Base-by-base conservation (phyloP, 2,329 filamentous ascomycete species). In the Botrytis fragariae region DNA sequence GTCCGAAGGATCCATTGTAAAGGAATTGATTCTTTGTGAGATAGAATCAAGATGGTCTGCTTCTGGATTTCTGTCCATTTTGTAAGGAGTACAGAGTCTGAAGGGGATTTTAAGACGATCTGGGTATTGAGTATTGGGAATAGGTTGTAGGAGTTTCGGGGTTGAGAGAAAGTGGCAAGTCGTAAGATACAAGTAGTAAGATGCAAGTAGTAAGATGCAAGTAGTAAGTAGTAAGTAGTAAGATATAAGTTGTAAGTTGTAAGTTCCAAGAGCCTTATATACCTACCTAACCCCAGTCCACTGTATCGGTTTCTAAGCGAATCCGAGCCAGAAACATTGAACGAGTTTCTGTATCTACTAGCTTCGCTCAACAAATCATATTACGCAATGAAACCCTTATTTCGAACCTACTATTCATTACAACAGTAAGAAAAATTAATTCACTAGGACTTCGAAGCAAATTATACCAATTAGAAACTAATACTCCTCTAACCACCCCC, bases 361-460 rank as follows among this genome's bases (percentile, higher is more conserved):
- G 48, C 5, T 0, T 51, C 5, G 5, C 4, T 14, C 10, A n/a
- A 51, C 20, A n/a, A 6, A 51, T 14, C 48, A n/a, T 4, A 14
- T 51, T n/a, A 0, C 1, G 14, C 10, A 14, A 3, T n/a, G 10
- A n/a, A 51, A n/a, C 1, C 1, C 1, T 6, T 10, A 51, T n/a
- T n/a, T 22, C 48, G 0, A n/a, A n/a, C 22, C 48, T 51, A 14
- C 14, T 1, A 14, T 51, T 51, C 48, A n/a, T n/a, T 14, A 51
- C 0, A 3, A n/a, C 7, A 51, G 22, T 14, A 0, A 6, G 1
- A 1, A n/a, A 48, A 51, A 6, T 6, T 25, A 14, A 51, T 14
- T 51, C 9, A 51, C 22, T n/a, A n/a, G 18, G 25, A n/a, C 22
- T 51, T n/a, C 5, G 25, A 1, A 6, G 4, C 10, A 14, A 1